A percentile compares a stretch with the other conserved stretches of the same genome.
Evolutionary conservation across 495 filamentous ascomycete genomes (phyloP).

Genomic region (Penicillium goetzii): DNA sequence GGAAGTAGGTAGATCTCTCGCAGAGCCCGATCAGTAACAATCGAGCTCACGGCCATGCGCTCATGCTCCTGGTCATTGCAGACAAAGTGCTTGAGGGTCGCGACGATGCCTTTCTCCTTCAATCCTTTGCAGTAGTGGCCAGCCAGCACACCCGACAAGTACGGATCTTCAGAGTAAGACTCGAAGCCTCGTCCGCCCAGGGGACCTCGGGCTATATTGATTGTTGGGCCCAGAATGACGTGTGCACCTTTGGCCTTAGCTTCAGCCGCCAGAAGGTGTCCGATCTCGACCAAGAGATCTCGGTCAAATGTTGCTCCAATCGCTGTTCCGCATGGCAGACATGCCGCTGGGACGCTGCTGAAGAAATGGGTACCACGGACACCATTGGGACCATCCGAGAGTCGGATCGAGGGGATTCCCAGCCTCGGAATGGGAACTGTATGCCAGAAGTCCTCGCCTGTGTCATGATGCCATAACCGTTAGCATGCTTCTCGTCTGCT

Average conservation of each 20-base stretch:
- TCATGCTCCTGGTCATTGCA: conserved; percentile 79
- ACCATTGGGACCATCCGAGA: conserved; percentile 73
- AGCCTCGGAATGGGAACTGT: conserved; percentile 43
- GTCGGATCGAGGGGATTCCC: conserved; percentile 30
- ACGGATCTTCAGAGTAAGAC: conserved; percentile 71
- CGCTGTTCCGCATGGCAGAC: conserved; percentile 64
- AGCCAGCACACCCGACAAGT: conserved; percentile 63
- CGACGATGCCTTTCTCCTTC: conserved; percentile 60
- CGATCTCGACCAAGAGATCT: conserved; percentile 56
- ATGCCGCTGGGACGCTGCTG: conserved; percentile 47
- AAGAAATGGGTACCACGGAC: conserved; percentile 35
- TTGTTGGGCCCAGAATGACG: conserved; percentile 68
- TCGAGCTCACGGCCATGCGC: conserved; percentile 66
- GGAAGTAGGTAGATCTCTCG: conserved; percentile 74
- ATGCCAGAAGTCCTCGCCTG: conserved; percentile 53
- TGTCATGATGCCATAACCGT: neutral
- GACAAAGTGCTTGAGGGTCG: conserved; percentile 75
- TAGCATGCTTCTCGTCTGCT: neutral
- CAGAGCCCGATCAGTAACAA: conserved; percentile 69
- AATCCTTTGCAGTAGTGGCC: conserved; percentile 64
- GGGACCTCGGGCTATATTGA: conserved; percentile 63
- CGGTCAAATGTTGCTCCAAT: conserved; percentile 68
- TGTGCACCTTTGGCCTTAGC: conserved; percentile 50
- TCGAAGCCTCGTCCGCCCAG: conserved; percentile 75
- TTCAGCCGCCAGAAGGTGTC: conserved; percentile 48